phyloP scores from a whole-genome alignment of 1,139 yeast species.

The Zygosaccharomyces sapae region DNA sequence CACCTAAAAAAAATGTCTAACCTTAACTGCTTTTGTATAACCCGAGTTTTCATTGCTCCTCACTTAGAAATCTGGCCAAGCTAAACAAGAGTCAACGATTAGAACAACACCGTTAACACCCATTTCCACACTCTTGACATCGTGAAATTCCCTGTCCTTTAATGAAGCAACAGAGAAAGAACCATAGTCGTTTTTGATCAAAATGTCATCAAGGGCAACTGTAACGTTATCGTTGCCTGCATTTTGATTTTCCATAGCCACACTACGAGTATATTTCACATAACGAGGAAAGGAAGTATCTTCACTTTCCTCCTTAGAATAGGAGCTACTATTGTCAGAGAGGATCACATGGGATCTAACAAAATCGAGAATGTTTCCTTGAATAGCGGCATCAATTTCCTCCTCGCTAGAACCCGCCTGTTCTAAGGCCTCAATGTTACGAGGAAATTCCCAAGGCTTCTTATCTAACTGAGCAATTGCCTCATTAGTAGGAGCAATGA shows the following conservation, averaged over 20 bases:
- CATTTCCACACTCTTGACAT: slow-evolving; percentile 42
- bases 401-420: slow-evolving; percentile 34
- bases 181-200: slow-evolving; percentile 43
- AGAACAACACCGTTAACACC: slow-evolving; percentile 60
- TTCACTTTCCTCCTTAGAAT: slow-evolving; percentile 17
- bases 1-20: not conserved
- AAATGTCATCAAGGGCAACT: slow-evolving; percentile 43
- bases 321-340: slow-evolving; percentile 24
- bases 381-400: slow-evolving; percentile 43
- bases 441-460: slow-evolving; percentile 74
- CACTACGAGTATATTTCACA: slow-evolving; percentile 17
- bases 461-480: slow-evolving; percentile 44
- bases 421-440: slow-evolving; percentile 36
- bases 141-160: slow-evolving; percentile 38
- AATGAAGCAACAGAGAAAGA: slow-evolving; percentile 42
- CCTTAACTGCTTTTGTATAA: not conserved
- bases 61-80: slow-evolving; percentile 10
- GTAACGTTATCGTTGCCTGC: slow-evolving; percentile 25
- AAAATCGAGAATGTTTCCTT: slow-evolving; percentile 49
- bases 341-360: slow-evolving; percentile 52
- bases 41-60: not conserved
- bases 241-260: slow-evolving; percentile 17
- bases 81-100: slow-evolving; percentile 45
- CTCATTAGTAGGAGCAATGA: slow-evolving; percentile 59
- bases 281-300: slow-evolving; percentile 16